Evolutionary conservation across 768 basidiomycete species (phyloP), one percentile per base, ranked within the genome.

Genomic region (Porphyrellus cyaneotinctus): DNA sequence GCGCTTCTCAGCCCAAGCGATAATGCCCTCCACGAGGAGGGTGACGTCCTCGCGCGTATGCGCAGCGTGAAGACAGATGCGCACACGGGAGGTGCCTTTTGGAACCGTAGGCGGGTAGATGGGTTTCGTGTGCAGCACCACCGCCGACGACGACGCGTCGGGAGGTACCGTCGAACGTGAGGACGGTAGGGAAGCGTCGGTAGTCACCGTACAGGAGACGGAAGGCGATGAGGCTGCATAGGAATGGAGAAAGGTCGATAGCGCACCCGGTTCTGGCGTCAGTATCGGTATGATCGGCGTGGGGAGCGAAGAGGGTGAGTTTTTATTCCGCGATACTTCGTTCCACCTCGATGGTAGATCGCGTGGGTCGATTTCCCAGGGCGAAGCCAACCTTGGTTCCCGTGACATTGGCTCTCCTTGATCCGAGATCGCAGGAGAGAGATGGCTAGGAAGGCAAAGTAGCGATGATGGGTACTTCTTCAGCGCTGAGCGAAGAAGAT

Each of bases 21-120:
- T 52, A 43, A 85, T 74, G 0, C 76, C 81, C 2, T 65, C 51
- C 0, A 81, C 75, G 18, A 97, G 70, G 14, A 69, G 64, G 35
- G 82, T 78, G 4, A 95, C 75, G 26, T 95, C 85, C 35, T 71
- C 75, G 3, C 61, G 52, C 14, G 83, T 81, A 61, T 95, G 91
- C 2, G 78, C 83, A 0, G 92, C 83, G 62, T 94, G 89, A 24
- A 97, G 62, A 66, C 95, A 97, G n/a, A 97, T 80, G 3, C 95
- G 71, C 2, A 97, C 85, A 17, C 94, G 80, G 54, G 94, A 88
- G 53, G 79, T 80, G 10, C 91, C 93, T 48, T 84, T 85, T 0
- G 94, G 91, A 0, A 97, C 94, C 0, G 94, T 97, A 0, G 95
- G 95, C 75, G 85, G 87, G 11, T 81, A 84, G 37, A 93, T 91